Conservation (phyloP, 306 rosid species). For the Vicia faba region DNA sequence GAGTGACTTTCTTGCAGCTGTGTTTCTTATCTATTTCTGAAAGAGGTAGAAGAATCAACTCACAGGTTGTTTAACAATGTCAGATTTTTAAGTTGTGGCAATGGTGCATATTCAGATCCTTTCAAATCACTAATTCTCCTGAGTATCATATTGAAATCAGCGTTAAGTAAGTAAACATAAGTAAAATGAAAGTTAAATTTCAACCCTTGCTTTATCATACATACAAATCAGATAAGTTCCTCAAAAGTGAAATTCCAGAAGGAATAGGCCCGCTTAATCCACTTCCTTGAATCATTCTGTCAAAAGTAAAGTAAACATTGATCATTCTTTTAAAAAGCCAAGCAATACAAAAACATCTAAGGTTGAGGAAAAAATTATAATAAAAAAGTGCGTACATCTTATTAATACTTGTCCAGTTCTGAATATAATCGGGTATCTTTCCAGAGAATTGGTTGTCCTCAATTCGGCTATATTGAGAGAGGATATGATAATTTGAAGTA, state of each 20-base stretch:
- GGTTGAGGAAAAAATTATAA: background rate
- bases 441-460: constrained; percentile 62
- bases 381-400: constrained; percentile 44
- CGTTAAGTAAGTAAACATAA: constrained; percentile 1
- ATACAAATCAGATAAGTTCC: constrained; percentile 54
- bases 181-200: constrained; percentile 3
- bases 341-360: constrained; percentile 7
- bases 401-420: constrained; percentile 52
- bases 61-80: constrained; percentile 40
- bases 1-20: background rate
- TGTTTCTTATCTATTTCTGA: constrained; percentile 1
- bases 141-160: constrained; percentile 29
- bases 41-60: constrained; percentile 41
- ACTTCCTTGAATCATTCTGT: constrained; percentile 59
- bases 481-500: background rate
- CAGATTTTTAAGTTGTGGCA: constrained; percentile 53
- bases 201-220: constrained; percentile 34
- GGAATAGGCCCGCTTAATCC: constrained; percentile 82
- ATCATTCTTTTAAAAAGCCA: background rate
- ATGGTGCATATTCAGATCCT: constrained; percentile 46
- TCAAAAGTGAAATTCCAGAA: constrained; percentile 48
- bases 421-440: constrained; percentile 56
- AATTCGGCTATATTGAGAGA: constrained; percentile 50
- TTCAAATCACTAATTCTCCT: constrained; percentile 70
- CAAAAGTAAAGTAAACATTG: constrained; percentile 12